Evolutionary conservation across 106 monocot genomes (phyloP).

Genomic region (Allium fistulosum): DNA sequence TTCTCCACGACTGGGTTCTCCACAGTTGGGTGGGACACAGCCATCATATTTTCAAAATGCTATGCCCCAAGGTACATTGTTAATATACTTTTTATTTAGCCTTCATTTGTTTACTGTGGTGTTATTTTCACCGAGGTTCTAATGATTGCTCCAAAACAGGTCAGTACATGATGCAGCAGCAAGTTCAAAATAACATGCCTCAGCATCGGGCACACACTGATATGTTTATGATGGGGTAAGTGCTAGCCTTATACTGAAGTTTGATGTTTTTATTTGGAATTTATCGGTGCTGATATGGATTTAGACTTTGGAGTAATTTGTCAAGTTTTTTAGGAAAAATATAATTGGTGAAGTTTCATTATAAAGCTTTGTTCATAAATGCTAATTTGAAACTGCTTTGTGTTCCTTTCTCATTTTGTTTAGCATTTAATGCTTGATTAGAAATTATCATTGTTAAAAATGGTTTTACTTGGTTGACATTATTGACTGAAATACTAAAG

Average conservation of each 20-base stretch:
- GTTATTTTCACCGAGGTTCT: neutral
- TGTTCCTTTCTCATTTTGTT: no score
- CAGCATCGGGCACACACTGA: slow-evolving; percentile 26
- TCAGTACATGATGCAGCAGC: slow-evolving; percentile 61
- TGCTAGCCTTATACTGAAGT: neutral
- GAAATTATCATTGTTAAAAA: no score
- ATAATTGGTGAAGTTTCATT: neutral
- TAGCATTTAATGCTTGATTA: no score
- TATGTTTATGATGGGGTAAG: slow-evolving; percentile 38
- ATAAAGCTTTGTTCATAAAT: no score
- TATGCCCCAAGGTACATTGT: slow-evolving; percentile 1
- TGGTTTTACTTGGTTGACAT: no score
- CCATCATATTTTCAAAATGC: slow-evolving; percentile 24
- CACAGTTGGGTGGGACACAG: slow-evolving; percentile 38
- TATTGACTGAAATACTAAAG: no score
- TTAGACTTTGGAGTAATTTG: neutral
- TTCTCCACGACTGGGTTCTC: slow-evolving; percentile 25
- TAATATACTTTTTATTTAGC: neutral
- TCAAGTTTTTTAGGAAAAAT: neutral
- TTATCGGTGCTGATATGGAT: no score
- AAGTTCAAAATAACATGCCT: slow-evolving; percentile 28
- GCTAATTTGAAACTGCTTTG: no score
- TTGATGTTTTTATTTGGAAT: neutral
- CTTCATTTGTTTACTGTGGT: neutral
- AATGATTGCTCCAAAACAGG: slow-evolving; percentile 15